These are phyloP conservation scores for Hemisphaericaspora xylofermentans DNA, from an alignment of 1,139 yeast species.

Conservation along the genomic window DNA sequence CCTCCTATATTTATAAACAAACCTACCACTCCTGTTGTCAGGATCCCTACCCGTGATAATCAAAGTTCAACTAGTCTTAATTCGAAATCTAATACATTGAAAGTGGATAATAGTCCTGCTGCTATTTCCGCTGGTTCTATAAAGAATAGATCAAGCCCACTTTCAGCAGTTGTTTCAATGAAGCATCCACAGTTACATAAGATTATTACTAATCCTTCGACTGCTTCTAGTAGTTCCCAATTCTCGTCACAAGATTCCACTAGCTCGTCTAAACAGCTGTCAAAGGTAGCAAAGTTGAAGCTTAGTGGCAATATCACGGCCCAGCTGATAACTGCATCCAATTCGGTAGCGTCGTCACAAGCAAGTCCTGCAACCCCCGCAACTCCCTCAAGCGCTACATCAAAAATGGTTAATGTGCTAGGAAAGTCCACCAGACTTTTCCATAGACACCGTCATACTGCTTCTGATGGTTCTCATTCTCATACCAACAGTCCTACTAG, in stretches of 20 bases:
- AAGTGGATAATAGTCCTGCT: neutral
- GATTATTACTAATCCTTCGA: slow-evolving; percentile 10
- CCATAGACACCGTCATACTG: slow-evolving; percentile 21
- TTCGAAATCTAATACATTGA: neutral
- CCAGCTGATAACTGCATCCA: slow-evolving; percentile 1
- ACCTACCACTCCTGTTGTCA: slow-evolving; percentile 2
- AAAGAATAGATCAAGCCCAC: neutral
- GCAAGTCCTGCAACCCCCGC: slow-evolving; percentile 9
- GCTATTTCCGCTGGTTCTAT: neutral
- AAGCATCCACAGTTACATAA: slow-evolving; percentile 10
- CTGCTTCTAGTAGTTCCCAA: slow-evolving; percentile 10
- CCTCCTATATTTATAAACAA: slow-evolving; percentile 18
- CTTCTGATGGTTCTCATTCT: slow-evolving; percentile 4
- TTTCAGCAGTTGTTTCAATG: slow-evolving; percentile 7
- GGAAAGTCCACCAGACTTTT: slow-evolving; percentile 34
- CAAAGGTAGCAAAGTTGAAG: slow-evolving; percentile 2
- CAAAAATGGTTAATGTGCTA: slow-evolving; percentile 32
- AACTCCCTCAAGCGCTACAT: slow-evolving; percentile 14
- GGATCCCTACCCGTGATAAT: neutral
- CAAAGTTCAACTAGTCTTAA: neutral
- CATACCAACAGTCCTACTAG: slow-evolving; percentile 5
- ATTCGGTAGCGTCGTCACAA: slow-evolving; percentile 3
- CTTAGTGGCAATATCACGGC: slow-evolving; percentile 1
- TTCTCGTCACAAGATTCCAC: slow-evolving; percentile 1
- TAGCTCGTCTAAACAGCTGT: slow-evolving; percentile 1